These are phyloP conservation scores for Viridothelium virens DNA, from an alignment of 495 filamentous ascomycete species.

Conservation along the genomic window DNA sequence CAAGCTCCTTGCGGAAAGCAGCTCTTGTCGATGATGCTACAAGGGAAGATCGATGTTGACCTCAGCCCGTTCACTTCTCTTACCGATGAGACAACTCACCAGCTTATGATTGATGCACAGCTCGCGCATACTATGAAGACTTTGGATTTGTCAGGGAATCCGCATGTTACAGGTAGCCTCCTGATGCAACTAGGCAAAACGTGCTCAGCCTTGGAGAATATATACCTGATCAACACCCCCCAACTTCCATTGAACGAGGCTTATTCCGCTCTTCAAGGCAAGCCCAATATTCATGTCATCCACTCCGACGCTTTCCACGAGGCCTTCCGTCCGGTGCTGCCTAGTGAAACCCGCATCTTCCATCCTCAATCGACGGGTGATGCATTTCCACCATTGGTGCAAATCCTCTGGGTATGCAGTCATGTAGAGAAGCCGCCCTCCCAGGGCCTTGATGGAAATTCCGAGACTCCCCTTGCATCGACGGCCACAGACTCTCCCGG, in stretches of 20 bases:
- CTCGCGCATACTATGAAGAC: not conserved
- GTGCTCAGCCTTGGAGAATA: not conserved
- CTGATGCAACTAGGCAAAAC: not conserved
- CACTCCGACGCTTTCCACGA: not conserved
- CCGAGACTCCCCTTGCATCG: too few relatives aligned
- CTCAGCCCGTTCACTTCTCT: not conserved
- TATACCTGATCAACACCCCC: conserved; percentile 1
- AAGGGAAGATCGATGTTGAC: not conserved
- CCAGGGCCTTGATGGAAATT: too few relatives aligned
- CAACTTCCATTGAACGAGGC: not conserved
- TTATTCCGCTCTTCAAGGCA: not conserved
- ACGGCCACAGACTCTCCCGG: too few relatives aligned
- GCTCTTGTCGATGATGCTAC: not conserved
- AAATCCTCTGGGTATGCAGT: not conserved
- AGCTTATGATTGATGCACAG: conserved; percentile 5
- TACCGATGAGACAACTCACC: not conserved
- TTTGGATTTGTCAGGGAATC: not conserved
- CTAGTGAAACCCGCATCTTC: not conserved
- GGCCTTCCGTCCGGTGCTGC: not conserved
- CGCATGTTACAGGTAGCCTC: not conserved
- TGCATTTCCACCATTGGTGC: not conserved
- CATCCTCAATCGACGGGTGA: not conserved
- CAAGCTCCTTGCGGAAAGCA: not conserved
- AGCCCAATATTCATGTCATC: not conserved
- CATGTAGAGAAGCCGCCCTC: too few relatives aligned